Evolutionary conservation across 371 early-diverging fungal species (phyloP).

Genomic region (Parasitella parasitica): DNA sequence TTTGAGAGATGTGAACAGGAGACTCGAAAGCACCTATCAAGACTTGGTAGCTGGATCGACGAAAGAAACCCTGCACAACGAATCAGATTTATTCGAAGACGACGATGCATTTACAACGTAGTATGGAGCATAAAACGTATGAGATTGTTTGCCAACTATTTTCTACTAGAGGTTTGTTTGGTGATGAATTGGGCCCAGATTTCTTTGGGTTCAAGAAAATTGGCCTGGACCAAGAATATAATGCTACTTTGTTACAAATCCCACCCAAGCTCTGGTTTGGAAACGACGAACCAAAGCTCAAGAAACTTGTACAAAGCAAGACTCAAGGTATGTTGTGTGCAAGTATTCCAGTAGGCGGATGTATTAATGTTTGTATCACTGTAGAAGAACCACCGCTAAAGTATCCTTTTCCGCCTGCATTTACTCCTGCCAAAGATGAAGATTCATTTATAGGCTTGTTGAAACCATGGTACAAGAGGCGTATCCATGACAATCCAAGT

Average conservation of each 20-base stretch:
- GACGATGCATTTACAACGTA: constrained; percentile 54
- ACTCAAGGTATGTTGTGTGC: neutral
- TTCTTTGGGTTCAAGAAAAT: constrained; percentile 87
- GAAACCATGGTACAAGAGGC: constrained; percentile 60
- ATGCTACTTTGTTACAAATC: constrained; percentile 28
- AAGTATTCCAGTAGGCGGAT: neutral
- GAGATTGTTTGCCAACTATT: no score
- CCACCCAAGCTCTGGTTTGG: constrained; percentile 16
- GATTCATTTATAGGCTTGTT: constrained; percentile 69
- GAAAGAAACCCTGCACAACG: constrained; percentile 29
- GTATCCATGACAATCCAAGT: constrained; percentile 46
- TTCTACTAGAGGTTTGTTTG: constrained; percentile 64
- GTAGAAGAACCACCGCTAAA: constrained; percentile 18
- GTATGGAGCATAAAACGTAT: constrained; percentile 1
- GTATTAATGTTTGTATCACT: neutral
- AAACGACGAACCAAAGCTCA: neutral
- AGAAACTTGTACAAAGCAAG: neutral
- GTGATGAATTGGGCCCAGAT: constrained; percentile 81
- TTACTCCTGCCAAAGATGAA: constrained; percentile 53
- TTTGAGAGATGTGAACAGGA: constrained; percentile 68
- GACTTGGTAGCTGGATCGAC: constrained; percentile 40
- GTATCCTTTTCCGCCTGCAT: constrained; percentile 59
- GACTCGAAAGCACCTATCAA: constrained; percentile 63
- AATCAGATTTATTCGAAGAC: constrained; percentile 44
- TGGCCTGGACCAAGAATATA: constrained; percentile 69